Evolutionary conservation across 495 filamentous ascomycete species (phyloP).

Genomic region (Neurospora sp.): DNA sequence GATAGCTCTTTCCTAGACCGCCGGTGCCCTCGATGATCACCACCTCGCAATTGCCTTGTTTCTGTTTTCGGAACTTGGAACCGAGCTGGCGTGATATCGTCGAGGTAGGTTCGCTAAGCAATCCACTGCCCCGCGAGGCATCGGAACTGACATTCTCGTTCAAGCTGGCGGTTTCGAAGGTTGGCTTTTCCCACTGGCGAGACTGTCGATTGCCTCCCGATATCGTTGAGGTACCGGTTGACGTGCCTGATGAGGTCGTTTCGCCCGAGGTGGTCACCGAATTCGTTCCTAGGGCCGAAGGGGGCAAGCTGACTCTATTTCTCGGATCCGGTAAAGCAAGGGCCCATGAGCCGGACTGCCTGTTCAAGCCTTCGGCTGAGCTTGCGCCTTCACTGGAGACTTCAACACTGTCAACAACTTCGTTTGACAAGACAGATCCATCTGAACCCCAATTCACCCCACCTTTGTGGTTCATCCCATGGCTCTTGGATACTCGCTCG

Average conservation of each 20-base stretch:
- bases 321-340: conserved; percentile 43
- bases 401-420: conserved; percentile 42
- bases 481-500: conserved; percentile 55
- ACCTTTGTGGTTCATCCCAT: conserved; percentile 37
- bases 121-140: conserved; percentile 17
- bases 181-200: conserved; percentile 26
- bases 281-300: conserved; percentile 19
- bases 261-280: conserved; percentile 24
- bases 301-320: conserved; percentile 27
- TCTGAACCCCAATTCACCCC: conserved; percentile 38
- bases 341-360: conserved; percentile 23
- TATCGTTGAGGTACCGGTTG: conserved; percentile 23
- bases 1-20: conserved; percentile 74
- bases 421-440: conserved; percentile 45
- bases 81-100: conserved; percentile 35
- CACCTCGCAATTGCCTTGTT: conserved; percentile 63
- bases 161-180: neutral
- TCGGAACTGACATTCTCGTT: conserved; percentile 23
- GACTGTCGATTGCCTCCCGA: conserved; percentile 13
- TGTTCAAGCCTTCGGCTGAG: conserved; percentile 33
- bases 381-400: conserved; percentile 39
- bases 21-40: conserved; percentile 65
- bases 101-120: conserved; percentile 21
- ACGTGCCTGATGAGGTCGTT: conserved; percentile 26
- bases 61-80: conserved; percentile 51